Percentiles rank a stretch among this genome's conserved stretches.
phyloP scores from a whole-genome alignment of 2,329 filamentous ascomycete species.

The Scopulariopsis brevicaulis region DNA sequence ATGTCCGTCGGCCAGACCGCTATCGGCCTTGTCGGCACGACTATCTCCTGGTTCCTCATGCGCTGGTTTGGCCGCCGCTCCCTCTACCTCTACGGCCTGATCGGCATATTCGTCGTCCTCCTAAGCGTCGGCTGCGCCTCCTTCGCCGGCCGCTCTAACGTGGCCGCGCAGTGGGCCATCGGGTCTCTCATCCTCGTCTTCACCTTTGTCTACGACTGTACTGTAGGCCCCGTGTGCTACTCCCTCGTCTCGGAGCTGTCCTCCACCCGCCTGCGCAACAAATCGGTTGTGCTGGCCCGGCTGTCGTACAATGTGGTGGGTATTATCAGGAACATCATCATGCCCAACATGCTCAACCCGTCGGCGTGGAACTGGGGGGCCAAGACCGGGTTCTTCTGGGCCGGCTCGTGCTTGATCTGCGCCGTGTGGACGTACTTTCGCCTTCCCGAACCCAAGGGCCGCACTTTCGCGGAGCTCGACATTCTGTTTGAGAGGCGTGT shows the following conservation, averaged over 20 bases:
- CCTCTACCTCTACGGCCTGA: constrained; percentile 30
- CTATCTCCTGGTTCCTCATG: constrained; percentile 30
- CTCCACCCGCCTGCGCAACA: constrained; percentile 74
- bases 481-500: not conserved
- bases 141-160: constrained; percentile 9
- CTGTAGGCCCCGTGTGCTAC: constrained; percentile 56
- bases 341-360: constrained; percentile 25
- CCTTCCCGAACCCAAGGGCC: constrained; percentile 40
- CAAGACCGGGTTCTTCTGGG: constrained; percentile 30
- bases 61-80: constrained; percentile 28
- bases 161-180: not conserved
- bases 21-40: constrained; percentile 28
- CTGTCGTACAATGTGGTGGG: constrained; percentile 49
- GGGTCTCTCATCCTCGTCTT: not conserved
- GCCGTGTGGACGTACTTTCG: constrained; percentile 35
- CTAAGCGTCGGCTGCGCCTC: constrained; percentile 29
- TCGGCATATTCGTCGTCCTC: constrained; percentile 22
- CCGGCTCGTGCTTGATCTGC: constrained; percentile 28
- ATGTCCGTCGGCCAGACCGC: constrained; percentile 25
- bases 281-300: constrained; percentile 79
- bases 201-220: not conserved
- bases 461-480: constrained; percentile 12
- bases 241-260: constrained; percentile 79
- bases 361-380: constrained; percentile 24
- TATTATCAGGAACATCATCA: constrained; percentile 13